phyloP scores from a whole-genome alignment of 169 alveolate genomes.

The Blepharisma undulans region DNA sequence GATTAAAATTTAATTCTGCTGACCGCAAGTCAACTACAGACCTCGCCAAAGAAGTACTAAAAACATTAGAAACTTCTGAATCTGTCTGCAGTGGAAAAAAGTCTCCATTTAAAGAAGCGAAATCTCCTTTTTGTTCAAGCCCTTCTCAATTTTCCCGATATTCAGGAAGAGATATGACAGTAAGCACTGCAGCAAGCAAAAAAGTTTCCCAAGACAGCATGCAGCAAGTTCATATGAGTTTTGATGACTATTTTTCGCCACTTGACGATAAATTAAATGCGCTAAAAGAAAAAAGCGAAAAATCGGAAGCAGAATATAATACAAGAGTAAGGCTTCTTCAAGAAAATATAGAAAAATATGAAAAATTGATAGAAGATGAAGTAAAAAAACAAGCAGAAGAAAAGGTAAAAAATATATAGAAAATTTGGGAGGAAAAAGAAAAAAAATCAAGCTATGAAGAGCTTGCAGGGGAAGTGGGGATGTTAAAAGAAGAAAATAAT shows the following conservation, averaged over 20 bases:
- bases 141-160: neutral
- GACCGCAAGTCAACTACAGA: neutral
- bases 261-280: neutral
- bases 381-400: neutral
- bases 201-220: neutral
- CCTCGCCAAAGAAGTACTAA: neutral
- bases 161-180: neutral
- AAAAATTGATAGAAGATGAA: neutral
- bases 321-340: neutral
- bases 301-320: neutral
- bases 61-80: neutral
- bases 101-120: neutral
- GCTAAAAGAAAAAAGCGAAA: neutral
- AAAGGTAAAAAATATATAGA: neutral
- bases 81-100: neutral
- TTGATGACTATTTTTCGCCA: neutral
- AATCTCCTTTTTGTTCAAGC: neutral
- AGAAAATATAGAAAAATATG: neutral
- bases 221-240: neutral
- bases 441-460: neutral
- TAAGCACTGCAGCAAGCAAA: neutral
- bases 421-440: neutral
- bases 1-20: neutral
- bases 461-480: neutral
- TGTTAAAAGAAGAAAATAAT: neutral